Conservation (phyloP, 2,329 filamentous ascomycete genomes). For the Sporothrix variecibatus region DNA sequence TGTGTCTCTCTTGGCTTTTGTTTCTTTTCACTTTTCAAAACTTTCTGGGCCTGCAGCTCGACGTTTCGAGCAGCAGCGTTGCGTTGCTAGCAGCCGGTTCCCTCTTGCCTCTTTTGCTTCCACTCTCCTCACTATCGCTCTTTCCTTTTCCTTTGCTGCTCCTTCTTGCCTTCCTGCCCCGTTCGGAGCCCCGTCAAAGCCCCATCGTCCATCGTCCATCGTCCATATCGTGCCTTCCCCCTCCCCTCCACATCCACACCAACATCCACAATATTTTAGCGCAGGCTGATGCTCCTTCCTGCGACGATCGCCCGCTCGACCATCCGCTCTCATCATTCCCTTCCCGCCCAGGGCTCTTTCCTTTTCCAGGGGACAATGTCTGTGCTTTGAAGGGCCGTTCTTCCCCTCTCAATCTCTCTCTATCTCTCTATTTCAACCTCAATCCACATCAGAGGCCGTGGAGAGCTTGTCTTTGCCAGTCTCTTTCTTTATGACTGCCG, state of each 20-base stretch:
- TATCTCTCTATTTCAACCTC: not conserved
- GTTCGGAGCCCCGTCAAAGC: not conserved
- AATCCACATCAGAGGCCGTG: not conserved
- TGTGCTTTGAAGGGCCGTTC: not conserved
- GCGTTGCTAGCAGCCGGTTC: not conserved
- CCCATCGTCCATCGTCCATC: not conserved
- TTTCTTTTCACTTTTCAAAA: not conserved
- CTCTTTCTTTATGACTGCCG: not conserved
- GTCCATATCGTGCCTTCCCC: not conserved
- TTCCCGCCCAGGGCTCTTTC: slow-evolving; percentile 2
- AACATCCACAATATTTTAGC: slow-evolving; percentile 7
- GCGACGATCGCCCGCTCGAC: slow-evolving; percentile 16
- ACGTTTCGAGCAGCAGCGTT: slow-evolving; percentile 20
- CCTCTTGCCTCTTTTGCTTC: not conserved
- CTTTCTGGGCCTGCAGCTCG: slow-evolving; percentile 18
- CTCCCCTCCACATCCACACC: not conserved
- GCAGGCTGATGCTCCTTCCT: slow-evolving; percentile 15
- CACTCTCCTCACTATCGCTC: not conserved
- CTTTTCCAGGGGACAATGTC: not conserved
- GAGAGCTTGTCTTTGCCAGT: not conserved
- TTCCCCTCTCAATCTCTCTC: not conserved
- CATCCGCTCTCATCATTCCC: not conserved
- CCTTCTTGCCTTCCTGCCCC: not conserved
- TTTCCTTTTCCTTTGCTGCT: not conserved
- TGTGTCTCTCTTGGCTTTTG: not conserved